Percentiles rank a stretch among this genome's conserved stretches.
These are phyloP conservation scores for Aspergillus steynii DNA, from an alignment of 495 filamentous ascomycete species.

Conservation along the genomic window DNA sequence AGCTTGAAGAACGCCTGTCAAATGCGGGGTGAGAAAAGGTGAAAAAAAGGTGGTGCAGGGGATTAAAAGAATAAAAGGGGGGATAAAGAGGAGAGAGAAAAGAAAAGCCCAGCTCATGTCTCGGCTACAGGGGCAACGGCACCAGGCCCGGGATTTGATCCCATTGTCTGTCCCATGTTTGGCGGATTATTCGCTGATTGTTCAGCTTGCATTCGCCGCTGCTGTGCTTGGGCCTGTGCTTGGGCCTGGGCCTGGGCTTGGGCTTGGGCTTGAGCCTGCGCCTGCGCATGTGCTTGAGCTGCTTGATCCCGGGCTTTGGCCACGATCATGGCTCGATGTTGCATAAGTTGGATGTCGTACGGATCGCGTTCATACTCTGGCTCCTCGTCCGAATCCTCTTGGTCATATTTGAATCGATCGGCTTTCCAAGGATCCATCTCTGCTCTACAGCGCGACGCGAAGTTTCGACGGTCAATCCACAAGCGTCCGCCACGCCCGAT, in stretches of 20 bases:
- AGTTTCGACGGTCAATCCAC: constrained; percentile 72
- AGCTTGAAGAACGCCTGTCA: constrained; percentile 41
- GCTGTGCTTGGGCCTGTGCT: constrained; percentile 20
- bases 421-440: constrained; percentile 53
- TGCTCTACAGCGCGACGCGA: constrained; percentile 49
- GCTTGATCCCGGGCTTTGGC: constrained; percentile 48
- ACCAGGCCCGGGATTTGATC: constrained; percentile 35
- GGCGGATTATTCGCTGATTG: constrained; percentile 37
- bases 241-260: constrained; percentile 34
- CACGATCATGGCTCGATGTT: constrained; percentile 70
- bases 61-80: constrained; percentile 18
- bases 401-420: constrained; percentile 84
- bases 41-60: constrained; percentile 8
- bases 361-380: constrained; percentile 70
- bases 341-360: constrained; percentile 68
- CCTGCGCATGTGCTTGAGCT: constrained; percentile 50
- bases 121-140: constrained; percentile 33
- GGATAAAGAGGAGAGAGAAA: constrained; percentile 25
- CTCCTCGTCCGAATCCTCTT: constrained; percentile 67
- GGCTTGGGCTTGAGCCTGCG: constrained; percentile 42
- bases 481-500: constrained; percentile 77
- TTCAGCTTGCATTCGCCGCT: constrained; percentile 44
- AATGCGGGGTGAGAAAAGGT: constrained; percentile 30
- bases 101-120: constrained; percentile 34
- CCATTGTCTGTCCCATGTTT: constrained; percentile 32